These are phyloP conservation scores for Eucalyptus globulus DNA, from an alignment of 345 rosid species.

Conservation along the genomic window DNA sequence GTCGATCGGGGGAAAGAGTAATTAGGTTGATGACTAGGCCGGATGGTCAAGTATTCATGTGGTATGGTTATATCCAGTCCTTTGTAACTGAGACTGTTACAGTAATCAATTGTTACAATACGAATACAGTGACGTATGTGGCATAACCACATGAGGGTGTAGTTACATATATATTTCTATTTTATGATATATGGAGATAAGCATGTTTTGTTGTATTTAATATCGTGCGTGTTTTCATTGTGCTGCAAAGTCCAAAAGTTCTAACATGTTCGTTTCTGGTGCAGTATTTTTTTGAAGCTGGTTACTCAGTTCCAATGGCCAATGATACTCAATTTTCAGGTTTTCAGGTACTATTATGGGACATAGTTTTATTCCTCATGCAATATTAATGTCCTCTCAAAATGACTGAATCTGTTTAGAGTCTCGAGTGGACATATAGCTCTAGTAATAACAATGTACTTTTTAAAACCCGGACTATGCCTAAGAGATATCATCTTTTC, in stretches of 20 bases:
- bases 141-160: not conserved
- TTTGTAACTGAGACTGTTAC: not conserved
- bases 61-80: not conserved
- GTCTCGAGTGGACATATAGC: not conserved
- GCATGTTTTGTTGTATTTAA: not conserved
- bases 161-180: not conserved
- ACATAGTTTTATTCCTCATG: not conserved
- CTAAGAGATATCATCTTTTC: not conserved
- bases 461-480: not conserved
- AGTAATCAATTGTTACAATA: not conserved
- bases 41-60: not conserved
- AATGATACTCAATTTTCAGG: slow-evolving; percentile 66
- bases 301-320: slow-evolving; percentile 35
- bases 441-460: not conserved
- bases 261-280: not conserved
- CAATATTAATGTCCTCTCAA: not conserved
- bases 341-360: slow-evolving; percentile 34
- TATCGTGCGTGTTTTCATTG: not conserved
- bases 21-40: not conserved
- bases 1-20: not conserved
- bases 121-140: not conserved
- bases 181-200: not conserved
- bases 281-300: slow-evolving; percentile 12
- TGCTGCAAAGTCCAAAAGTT: not conserved
- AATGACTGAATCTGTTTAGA: not conserved